Base-by-base conservation (phyloP, 2,329 filamentous ascomycete genomes). In the Talaromyces funiculosus region DNA sequence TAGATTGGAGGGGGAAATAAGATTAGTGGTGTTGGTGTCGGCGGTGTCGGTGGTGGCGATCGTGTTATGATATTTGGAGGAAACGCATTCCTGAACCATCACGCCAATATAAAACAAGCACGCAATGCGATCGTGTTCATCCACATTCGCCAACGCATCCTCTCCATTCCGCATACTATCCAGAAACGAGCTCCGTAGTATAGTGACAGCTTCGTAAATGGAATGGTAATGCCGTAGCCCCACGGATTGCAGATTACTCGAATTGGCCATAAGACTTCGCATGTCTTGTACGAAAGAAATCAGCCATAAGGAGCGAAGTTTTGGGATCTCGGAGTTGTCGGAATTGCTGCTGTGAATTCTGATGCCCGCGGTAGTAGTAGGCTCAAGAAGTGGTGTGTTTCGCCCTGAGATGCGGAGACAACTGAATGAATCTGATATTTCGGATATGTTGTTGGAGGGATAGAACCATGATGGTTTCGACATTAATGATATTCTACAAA, bases 281-380 rank as follows among this genome's bases (percentile, higher is more conserved):
- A 61, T 61, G 24, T 61, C 59, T 14, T 61, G 59, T 16, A 61
- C 49, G 20, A 61, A 61, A 8, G 59, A 61, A 14, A 61, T 57
- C 18, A 61, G 43, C 59, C 59, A 61, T 8, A 61, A 16, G 10
- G 59, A 61, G n/a, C 59, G 59, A 20, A 57, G 59, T 29, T 57
- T 57, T 12, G 37, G 22, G 10, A 60, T 55, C 33, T 60, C 59
- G 9, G 47, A 51, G 3, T 38, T 54, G 3, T 54, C 35, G 4
- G 57, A 33, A 2, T 37, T 59, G 10, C 31, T 59, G 37, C 51
- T 38, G 33, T 38, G 29, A 9, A 51, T 51, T 20, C 18, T 20
- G 29, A 51, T 31, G 47, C 47, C 47, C 2, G 47, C 29, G 3
- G 47, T 20, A 18, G 29, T 37, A 3, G 20, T 53, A 20, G 33